Base-by-base conservation (phyloP, 2,329 filamentous ascomycete genomes). In the Xylaria multiplex region DNA sequence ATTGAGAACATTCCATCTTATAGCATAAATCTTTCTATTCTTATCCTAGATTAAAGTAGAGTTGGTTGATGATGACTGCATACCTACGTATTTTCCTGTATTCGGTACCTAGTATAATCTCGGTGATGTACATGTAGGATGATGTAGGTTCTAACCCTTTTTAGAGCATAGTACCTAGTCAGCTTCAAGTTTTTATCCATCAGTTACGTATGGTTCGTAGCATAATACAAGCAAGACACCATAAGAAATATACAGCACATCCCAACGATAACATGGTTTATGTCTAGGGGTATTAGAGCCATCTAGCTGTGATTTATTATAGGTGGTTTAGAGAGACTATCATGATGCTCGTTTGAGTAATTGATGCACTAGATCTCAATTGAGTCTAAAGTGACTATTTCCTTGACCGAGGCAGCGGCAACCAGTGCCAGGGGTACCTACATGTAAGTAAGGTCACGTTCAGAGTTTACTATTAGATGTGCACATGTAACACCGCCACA, bases 121-220 rank as follows among this genome's bases (percentile, higher is more conserved):
- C 37, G 30, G 62, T 22, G 35, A 45, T 56, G 45, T 62, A 60
- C 27, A 45, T 56, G 45, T 62, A 60, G 6, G 57, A 30, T 19
- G 46, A 68, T 48, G 66, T 40, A 62, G 27, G 59, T 50, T 30
- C 32, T 37, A 68, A 68, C 59, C 43, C 35, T 62, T 46, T 62
- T 37, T 19, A 30, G 32, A 50, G 37, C 30, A 65, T 46, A 42
- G 6, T 13, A 13, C 56, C 37, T 19, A 24, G 40, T 22, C 45
- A 13, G 2, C 19, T n/a, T 14, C 27, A 40, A 14, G 30, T 22
- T 16, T 61, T 61, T 14, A 11, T 35, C 6, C 24, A 3, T 45
- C 49, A 24, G 19, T 16, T 52, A 22, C 37, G 11, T 27, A 6
- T 24, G 13, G 32, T 24, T 4, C 6, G 6, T 19, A 6, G 30